These are phyloP conservation scores for Paecilomyces dactylethromorphus DNA, from an alignment of 2,329 filamentous ascomycete species.

Conservation along the genomic window DNA sequence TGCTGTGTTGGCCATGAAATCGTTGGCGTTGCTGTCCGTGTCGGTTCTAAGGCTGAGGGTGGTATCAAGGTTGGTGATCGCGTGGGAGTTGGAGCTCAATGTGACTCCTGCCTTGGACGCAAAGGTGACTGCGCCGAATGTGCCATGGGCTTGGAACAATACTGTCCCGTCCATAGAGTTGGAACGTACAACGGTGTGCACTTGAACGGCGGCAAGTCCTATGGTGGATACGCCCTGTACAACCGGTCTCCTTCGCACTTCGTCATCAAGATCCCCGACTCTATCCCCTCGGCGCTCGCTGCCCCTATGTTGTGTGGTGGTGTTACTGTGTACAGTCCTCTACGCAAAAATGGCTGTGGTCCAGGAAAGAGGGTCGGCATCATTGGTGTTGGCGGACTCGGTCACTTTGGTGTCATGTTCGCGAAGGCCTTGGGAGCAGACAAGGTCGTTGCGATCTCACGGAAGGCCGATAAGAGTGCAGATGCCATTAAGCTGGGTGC, in stretches of 20 bases:
- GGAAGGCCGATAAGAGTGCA: slow-evolving; percentile 43
- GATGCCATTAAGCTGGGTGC: slow-evolving; percentile 53
- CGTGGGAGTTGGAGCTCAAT: slow-evolving; percentile 55
- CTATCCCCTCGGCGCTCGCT: slow-evolving; percentile 43
- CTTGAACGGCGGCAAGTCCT: slow-evolving; percentile 52
- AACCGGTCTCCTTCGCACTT: slow-evolving; percentile 54
- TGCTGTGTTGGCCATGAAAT: slow-evolving; percentile 60
- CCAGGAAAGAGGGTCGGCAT: slow-evolving; percentile 68
- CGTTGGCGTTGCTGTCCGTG: slow-evolving; percentile 53
- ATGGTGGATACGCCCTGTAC: slow-evolving; percentile 59
- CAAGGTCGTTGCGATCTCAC: slow-evolving; percentile 51
- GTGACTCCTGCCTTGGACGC: slow-evolving; percentile 44
- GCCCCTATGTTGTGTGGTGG: slow-evolving; percentile 75
- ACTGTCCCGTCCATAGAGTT: slow-evolving; percentile 23
- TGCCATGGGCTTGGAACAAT: slow-evolving; percentile 32
- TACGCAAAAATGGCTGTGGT: slow-evolving; percentile 61
- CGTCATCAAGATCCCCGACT: slow-evolving; percentile 51
- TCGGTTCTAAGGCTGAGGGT: slow-evolving; percentile 38
- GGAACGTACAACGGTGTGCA: slow-evolving; percentile 26
- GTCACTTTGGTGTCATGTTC: slow-evolving; percentile 66
- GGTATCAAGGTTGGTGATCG: slow-evolving; percentile 27
- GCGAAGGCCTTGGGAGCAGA: slow-evolving; percentile 66
- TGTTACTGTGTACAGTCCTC: slow-evolving; percentile 64
- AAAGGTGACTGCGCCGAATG: slow-evolving; percentile 49
- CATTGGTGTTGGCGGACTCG: slow-evolving; percentile 63